Evolutionary conservation across 108 stramenopile genomes (phyloP).

Genomic region (Pseudonitzschia multiseries): DNA sequence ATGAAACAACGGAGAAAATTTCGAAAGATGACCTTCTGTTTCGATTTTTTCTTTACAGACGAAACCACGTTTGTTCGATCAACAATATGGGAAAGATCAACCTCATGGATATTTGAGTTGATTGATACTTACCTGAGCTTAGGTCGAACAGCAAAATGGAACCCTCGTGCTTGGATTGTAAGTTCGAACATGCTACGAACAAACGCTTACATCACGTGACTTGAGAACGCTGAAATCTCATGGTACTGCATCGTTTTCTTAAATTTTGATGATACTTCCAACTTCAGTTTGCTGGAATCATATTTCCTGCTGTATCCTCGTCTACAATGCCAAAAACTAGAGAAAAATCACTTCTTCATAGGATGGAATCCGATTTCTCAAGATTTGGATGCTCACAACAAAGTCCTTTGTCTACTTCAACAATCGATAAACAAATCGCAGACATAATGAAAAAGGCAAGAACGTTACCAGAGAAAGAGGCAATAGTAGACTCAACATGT

Average conservation of each 20-base stretch:
- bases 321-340: neutral
- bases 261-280: neutral
- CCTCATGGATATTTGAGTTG: constrained; percentile 20
- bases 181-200: neutral
- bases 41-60: constrained; percentile 4
- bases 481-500: constrained; percentile 14
- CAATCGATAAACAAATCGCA: constrained; percentile 1
- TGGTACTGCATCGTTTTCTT: neutral
- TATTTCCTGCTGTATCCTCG: constrained; percentile 24
- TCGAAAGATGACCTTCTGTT: constrained; percentile 28
- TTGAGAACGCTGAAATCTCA: neutral
- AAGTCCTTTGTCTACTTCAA: neutral
- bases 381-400: neutral
- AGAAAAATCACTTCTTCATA: neutral
- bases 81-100: constrained; percentile 23
- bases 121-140: constrained; percentile 32
- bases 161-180: constrained; percentile 41
- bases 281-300: constrained; percentile 20
- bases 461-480: constrained; percentile 5
- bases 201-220: neutral
- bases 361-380: neutral
- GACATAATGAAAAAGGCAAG: constrained; percentile 15
- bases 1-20: constrained; percentile 7
- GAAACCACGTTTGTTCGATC: constrained; percentile 12
- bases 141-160: constrained; percentile 33